Percentiles rank a stretch among this genome's conserved stretches.
phyloP scores from a whole-genome alignment of 2,329 filamentous ascomycete genomes.

The Fusarium luffae region DNA sequence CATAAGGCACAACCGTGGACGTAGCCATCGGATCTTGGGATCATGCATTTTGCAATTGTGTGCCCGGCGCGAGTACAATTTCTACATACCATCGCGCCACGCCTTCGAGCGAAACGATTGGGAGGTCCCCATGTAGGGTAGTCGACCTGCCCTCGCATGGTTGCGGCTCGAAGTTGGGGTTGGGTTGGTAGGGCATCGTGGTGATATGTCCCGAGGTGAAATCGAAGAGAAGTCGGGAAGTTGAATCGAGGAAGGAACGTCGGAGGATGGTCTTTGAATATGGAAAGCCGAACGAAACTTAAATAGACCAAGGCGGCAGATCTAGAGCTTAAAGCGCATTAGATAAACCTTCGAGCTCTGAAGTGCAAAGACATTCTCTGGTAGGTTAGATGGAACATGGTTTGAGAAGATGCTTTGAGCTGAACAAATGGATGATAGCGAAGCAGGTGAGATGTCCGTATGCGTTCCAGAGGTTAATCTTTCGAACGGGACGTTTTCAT shows the following conservation, averaged over 20 bases:
- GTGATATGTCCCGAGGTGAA: too few relatives aligned
- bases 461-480: too few relatives aligned
- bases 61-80: neutral
- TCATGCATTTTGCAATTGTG: neutral
- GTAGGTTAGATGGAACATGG: neutral
- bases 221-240: too few relatives aligned
- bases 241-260: too few relatives aligned
- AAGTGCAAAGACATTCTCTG: neutral
- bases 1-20: neutral
- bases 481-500: too few relatives aligned
- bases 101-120: neutral
- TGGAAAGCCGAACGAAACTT: fast-evolving
- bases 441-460: neutral
- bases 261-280: too few relatives aligned
- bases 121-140: neutral
- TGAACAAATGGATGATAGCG: neutral
- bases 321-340: neutral
- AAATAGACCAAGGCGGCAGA: fast-evolving
- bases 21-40: neutral
- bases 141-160: neutral
- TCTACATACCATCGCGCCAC: neutral
- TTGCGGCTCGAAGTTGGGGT: neutral
- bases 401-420: neutral
- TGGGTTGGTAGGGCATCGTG: neutral
- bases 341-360: neutral